Base-by-base conservation (phyloP, 257 asterid species). In the Solanum okadae region DNA sequence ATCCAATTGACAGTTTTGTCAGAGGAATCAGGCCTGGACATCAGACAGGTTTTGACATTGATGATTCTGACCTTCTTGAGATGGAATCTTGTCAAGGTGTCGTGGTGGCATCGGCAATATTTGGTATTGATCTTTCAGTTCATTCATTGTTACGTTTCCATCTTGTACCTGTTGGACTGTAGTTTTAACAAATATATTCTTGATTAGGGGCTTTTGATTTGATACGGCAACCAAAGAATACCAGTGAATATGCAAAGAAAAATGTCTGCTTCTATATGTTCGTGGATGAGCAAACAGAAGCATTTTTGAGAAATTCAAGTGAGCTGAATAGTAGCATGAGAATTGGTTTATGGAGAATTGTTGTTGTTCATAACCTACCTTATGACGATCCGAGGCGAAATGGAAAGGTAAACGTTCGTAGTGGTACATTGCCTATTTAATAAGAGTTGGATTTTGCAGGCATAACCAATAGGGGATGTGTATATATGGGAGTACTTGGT, bases 21-120 rank as follows among this genome's bases (percentile, higher is more conserved):
- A 95, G 89, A 91, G 99, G 99, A 89, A 88, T 70, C 88, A 93
- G 92, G 90, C 98, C 98, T 42, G 99, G 99, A 76, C 95, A 33
- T 87, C 91, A 86, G 90, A 95, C 99, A 42, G 98, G 98, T 87
- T 96, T 95, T 88, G 95, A 96, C 91, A 93, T 96, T 76, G 94
- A 92, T 88, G 97, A 95, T 76, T 85, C 94, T 85, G 97, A 95
- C 92, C 98, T 96, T 90, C 90, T 90, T 88, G 96, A 94, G 91
- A 96, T 96, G 98, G 98, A 94, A 72, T 91, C 90, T 81, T 96
- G 99, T 91, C 93, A 90, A 89, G 98, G 97, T 65, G 94, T 95
- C 67, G 98, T 95, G 85, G 98, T 96, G 9, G 98, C 99, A 87
- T 95, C 99, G 31, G 99, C 99, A 91, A 94, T 95, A 89, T 96